These are phyloP conservation scores for Chrysopogon serrulatus DNA, from an alignment of 176 grass and related monocot genomes.

Conservation along the genomic window DNA sequence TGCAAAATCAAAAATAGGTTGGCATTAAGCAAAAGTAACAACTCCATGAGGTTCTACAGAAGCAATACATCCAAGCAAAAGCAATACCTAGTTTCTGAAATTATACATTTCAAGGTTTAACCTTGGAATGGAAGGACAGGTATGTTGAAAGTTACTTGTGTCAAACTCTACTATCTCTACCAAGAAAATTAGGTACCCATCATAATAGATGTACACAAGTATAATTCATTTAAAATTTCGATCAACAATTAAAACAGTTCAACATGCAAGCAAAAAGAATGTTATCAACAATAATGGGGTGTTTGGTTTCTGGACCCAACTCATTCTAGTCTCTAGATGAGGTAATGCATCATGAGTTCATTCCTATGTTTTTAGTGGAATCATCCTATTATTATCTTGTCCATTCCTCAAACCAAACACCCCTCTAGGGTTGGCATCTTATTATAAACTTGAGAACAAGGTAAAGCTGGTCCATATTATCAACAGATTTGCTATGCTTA, in stretches of 20 bases:
- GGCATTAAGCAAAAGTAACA: neutral
- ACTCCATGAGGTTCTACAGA: neutral
- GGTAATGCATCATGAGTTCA: neutral
- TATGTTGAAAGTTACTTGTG: neutral
- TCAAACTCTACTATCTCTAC: neutral
- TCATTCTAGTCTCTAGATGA: neutral
- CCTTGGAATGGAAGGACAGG: neutral
- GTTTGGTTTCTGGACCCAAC: neutral
- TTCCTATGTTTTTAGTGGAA: neutral
- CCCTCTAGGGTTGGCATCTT: neutral
- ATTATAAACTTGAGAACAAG: neutral
- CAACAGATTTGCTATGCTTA: neutral
- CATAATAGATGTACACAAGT: neutral
- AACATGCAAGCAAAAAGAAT: neutral
- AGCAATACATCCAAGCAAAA: neutral
- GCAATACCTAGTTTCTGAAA: neutral
- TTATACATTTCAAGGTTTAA: neutral
- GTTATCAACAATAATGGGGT: neutral
- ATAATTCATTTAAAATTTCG: neutral
- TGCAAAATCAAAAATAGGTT: conserved; percentile 22
- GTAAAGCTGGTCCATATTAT: neutral
- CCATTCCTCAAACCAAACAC: too few species aligned
- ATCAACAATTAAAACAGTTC: neutral
- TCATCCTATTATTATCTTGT: neutral
- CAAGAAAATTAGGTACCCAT: neutral